Evolutionary conservation across 345 rosid genomes (phyloP).

Genomic region (Pseudoturritis turrita): DNA sequence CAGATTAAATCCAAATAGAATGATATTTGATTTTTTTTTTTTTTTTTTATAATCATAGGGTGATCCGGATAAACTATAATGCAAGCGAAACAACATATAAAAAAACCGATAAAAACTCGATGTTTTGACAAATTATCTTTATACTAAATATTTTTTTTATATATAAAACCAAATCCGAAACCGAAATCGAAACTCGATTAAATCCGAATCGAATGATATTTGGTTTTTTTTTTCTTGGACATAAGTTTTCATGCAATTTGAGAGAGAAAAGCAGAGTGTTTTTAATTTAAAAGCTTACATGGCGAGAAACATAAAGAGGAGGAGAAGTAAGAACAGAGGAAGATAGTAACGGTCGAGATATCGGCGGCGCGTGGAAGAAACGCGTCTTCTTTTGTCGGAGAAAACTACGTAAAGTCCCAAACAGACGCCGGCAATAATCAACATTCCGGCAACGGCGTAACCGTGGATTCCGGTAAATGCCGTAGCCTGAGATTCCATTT

Average conservation of each 20-base stretch:
- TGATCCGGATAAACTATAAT: no score
- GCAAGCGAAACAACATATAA: no score
- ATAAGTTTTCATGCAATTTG: not conserved
- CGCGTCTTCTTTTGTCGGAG: slow-evolving; percentile 19
- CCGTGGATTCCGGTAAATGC: slow-evolving; percentile 76
- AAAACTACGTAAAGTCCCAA: slow-evolving; percentile 37
- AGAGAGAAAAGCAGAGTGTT: not conserved
- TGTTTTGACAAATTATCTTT: no score
- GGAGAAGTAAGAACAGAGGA: slow-evolving; percentile 32
- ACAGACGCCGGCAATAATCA: slow-evolving; percentile 46
- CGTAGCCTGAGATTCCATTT: slow-evolving; percentile 52
- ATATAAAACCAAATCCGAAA: no score
- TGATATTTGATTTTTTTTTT: no score
- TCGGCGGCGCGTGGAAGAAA: slow-evolving; percentile 13
- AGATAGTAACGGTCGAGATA: slow-evolving; percentile 28
- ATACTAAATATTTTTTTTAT: no score
- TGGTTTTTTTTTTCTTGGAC: no score
- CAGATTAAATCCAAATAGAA: no score
- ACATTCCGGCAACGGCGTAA: slow-evolving; percentile 47
- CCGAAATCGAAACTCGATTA: no score
- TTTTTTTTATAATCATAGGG: no score
- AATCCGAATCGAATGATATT: no score
- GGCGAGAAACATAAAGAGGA: slow-evolving; percentile 45
- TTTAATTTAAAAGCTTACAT: slow-evolving; percentile 41
- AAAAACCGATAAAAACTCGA: no score